phyloP scores from a whole-genome alignment of 331 rosid species.

The Rhamnella rubrinervis region DNA sequence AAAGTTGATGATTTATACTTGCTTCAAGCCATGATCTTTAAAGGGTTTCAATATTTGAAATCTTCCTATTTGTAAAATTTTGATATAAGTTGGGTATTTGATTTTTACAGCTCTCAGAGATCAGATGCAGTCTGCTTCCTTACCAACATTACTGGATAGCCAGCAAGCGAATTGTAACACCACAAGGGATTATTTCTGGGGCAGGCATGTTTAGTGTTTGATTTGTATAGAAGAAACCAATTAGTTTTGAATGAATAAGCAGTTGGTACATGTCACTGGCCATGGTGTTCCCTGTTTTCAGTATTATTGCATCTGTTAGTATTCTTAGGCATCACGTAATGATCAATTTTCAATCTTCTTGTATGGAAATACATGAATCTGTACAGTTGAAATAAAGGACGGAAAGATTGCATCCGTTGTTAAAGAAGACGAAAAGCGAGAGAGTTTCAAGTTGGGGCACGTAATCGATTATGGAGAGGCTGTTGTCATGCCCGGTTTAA shows the following conservation, averaged over 20 bases:
- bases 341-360: not conserved
- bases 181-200: slow-evolving; percentile 80
- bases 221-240: not conserved
- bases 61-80: not conserved
- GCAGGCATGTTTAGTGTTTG: slow-evolving; percentile 42
- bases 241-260: not conserved
- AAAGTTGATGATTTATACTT: not conserved
- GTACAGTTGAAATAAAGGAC: slow-evolving; percentile 75
- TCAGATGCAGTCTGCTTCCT: slow-evolving; percentile 72
- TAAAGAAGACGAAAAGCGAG: slow-evolving; percentile 47
- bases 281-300: not conserved
- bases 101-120: slow-evolving; percentile 28
- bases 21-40: not conserved
- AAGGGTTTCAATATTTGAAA: not conserved
- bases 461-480: slow-evolving; percentile 77
- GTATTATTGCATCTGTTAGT: not conserved
- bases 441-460: slow-evolving; percentile 34
- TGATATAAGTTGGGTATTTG: not conserved
- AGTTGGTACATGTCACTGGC: not conserved
- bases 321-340: not conserved
- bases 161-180: slow-evolving; percentile 85
- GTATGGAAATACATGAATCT: slow-evolving; percentile 14
- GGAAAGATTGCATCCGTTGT: slow-evolving; percentile 67
- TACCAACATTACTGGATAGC: slow-evolving; percentile 66
- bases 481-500: slow-evolving; percentile 91